Base-by-base conservation (phyloP, 2,329 filamentous ascomycete species). In the Fonsecaea nubica region DNA sequence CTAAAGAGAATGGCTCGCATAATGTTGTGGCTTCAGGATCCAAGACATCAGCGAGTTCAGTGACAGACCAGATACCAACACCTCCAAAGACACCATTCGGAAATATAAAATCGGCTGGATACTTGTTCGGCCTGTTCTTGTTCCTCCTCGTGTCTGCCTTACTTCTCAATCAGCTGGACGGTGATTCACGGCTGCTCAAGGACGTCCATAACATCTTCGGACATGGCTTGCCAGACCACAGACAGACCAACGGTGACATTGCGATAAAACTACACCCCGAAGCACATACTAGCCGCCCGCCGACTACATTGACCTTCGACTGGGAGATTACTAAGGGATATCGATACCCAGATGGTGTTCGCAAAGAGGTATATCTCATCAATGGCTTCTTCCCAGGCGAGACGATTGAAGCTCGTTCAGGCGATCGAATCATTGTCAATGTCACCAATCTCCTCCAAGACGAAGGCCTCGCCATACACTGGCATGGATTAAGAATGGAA, bases 401-500 rank as follows among this genome's bases (percentile, higher is more conserved):
- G 5, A 82, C 79, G 0, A 76, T 85, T 32, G 83, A 84, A 72
- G 79, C 77, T 8, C 79, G 81, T 10, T 77, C 81, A 0, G 82
- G 83, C 9, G 83, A 85, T 72, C 77, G 72, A 0, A 68, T 84
- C 1, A 66, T 80, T 3, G 77, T 85, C 42, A 75, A 76, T 4
- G 80, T 84, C 12, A 73, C 74, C 25, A 85, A 85, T 72, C 18
- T 42, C 10, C 50, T 69, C 3, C 42, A 8, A 9, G 56, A 76
- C 21, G 68, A 69, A 50, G 63, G 71, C 21, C 70, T 72, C 48
- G 85, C 84, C 36, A 81, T 93, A 3, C 91, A 93, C 75, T 93
- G 90, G 76, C 91, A 93, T 71, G 91, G 91, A 8, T 82, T 94
- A 67, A 92, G 87, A 73, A 90, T 92, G 75, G 91, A 91, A 71